Conservation (phyloP, 2,329 filamentous ascomycete species). For the Clonostachys solani region DNA sequence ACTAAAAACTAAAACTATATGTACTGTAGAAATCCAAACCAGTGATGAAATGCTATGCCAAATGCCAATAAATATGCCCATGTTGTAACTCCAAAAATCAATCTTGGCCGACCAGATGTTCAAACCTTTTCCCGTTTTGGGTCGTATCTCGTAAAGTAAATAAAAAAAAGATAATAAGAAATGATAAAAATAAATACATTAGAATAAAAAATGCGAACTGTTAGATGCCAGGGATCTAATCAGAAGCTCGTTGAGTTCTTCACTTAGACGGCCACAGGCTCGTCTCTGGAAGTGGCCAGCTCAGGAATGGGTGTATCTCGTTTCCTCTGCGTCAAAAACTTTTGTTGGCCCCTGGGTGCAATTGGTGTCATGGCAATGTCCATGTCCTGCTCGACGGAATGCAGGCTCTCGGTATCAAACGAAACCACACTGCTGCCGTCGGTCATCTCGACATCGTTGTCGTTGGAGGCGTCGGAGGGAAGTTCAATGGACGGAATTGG, state of each 20-base stretch:
- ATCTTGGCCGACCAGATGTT: too few species aligned
- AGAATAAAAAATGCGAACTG: neutral
- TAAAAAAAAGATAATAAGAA: neutral
- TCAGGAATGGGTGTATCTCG: conserved; percentile 16
- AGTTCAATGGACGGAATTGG: conserved; percentile 36
- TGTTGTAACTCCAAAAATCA: too few species aligned
- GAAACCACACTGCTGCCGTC: conserved; percentile 34
- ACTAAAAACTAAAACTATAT: too few species aligned
- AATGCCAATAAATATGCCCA: too few species aligned
- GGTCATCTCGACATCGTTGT: conserved; percentile 44
- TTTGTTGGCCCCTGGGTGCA: conserved; percentile 8
- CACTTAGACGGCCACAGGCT: conserved; percentile 3
- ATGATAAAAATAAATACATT: neutral
- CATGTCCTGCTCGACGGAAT: conserved; percentile 21
- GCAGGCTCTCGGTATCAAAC: conserved; percentile 19
- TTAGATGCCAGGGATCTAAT: neutral
- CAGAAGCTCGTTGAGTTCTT: neutral
- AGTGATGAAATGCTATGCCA: too few species aligned
- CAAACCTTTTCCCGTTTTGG: too few species aligned
- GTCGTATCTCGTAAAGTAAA: neutral
- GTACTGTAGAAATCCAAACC: too few species aligned
- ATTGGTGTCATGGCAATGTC: conserved; percentile 33
- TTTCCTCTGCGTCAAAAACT: neutral
- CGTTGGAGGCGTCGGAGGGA: conserved; percentile 15
- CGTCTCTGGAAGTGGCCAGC: conserved; percentile 5